Base-by-base conservation (phyloP, 169 alveolate species). In the Cardiosporidium cionae region DNA sequence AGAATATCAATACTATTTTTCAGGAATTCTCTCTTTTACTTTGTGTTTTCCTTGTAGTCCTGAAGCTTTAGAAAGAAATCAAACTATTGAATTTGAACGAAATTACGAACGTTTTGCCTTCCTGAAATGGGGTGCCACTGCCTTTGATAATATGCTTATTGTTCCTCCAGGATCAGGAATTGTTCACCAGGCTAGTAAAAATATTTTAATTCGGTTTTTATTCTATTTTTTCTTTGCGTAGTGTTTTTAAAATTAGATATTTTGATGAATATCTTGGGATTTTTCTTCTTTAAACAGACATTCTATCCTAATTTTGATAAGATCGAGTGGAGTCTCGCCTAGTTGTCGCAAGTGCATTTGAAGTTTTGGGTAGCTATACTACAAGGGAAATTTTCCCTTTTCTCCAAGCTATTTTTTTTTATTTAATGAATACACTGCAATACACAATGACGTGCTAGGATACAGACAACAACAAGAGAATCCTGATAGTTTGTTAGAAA, bases 161-260 rank as follows among this genome's bases (percentile, higher is more conserved):
- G 96, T 96, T 29, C 99, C 99, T 9, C 99, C 99, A 22, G 98
- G 99, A 7, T 89, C 96, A 22, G 98, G 98, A 1, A 96, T 96
- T 74, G 98, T 96, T 44, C 99, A 96, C 85, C 97, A 95, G 82
- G 96, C 89, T 68, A 83, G 95, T 87, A 63, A 9, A 44, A 9
- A 16, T 63, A 31, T 63, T n/a, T 63, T n/a, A n/a, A 16, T n/a
- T 44, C n/a, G 9, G 58, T 44, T 44, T 44, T n/a, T n/a, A 16
- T 16, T n/a, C 58, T n/a, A n/a, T 44, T 9, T 44, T n/a, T n/a
- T 9, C 58, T 16, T 44, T 9, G n/a, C 9, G 58, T n/a, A 9
- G n/a, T 9, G n/a, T 44, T n/a, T 44, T n/a, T n/a, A 44, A 16
- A n/a, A 16, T 44, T 9, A 16, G 9, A n/a, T 9, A 44, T n/a